phyloP scores from a whole-genome alignment of 176 grass and related monocot species.

The Triticum dicoccoides region DNA sequence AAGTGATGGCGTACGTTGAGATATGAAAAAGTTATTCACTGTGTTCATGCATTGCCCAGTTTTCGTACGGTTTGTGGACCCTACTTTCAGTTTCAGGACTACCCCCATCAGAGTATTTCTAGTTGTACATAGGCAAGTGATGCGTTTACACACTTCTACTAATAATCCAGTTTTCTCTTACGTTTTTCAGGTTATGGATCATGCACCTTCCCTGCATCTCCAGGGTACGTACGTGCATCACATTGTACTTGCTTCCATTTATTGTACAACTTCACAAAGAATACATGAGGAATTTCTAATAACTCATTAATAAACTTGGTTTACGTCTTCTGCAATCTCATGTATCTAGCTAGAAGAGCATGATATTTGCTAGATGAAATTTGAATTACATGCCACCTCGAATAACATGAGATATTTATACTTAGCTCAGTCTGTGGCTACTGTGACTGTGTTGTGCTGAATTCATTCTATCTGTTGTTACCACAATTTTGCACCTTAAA shows the following conservation, averaged over 20 bases:
- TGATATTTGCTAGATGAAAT: not conserved
- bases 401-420: not conserved
- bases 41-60: not conserved
- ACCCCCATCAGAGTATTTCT: not conserved
- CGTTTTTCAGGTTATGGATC: slow-evolving; percentile 47
- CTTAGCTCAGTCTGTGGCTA: not conserved
- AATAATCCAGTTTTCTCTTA: not conserved
- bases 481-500: not conserved
- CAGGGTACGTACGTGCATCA: slow-evolving; percentile 38
- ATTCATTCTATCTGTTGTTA: not conserved
- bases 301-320: not conserved
- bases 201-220: slow-evolving; percentile 46
- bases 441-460: no score
- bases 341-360: not conserved
- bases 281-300: not conserved
- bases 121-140: not conserved
- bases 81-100: not conserved
- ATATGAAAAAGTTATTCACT: no score
- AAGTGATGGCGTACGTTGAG: no score
- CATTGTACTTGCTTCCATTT: not conserved
- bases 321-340: not conserved
- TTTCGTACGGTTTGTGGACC: not conserved
- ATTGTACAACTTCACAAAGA: not conserved
- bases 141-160: not conserved
- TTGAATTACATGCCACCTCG: no score